Percentiles rank a stretch among this genome's conserved stretches.
Evolutionary conservation across 139 green algal genomes (phyloP).

Genomic region (Coelastrella sp.): DNA sequence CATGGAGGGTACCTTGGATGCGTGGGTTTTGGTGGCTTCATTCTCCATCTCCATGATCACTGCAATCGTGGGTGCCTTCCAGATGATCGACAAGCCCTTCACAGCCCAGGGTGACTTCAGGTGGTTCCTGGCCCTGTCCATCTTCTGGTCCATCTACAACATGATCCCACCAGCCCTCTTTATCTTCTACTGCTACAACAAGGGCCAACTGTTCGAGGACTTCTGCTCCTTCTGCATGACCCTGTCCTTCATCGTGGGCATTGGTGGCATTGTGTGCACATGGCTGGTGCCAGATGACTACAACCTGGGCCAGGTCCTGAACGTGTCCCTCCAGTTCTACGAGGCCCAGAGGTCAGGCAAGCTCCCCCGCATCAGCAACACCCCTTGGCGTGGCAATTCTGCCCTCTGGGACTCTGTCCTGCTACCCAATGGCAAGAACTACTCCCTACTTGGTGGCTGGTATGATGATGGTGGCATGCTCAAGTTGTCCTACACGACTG

Average conservation of each 20-base stretch:
- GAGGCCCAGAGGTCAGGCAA: slow-evolving; percentile 51
- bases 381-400: slow-evolving; percentile 48
- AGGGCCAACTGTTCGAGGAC: slow-evolving; percentile 54
- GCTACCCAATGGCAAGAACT: slow-evolving; percentile 50
- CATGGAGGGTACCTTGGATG: slow-evolving; percentile 53
- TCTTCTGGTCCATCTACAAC: slow-evolving; percentile 58
- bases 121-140: slow-evolving; percentile 51
- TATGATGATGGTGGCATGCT: slow-evolving; percentile 54
- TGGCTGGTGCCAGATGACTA: slow-evolving; percentile 56
- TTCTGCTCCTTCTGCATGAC: slow-evolving; percentile 55
- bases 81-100: slow-evolving; percentile 57
- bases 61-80: slow-evolving; percentile 40
- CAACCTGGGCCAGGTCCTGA: slow-evolving; percentile 52
- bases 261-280: slow-evolving; percentile 49
- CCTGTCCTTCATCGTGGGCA: slow-evolving; percentile 47
- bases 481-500: slow-evolving; percentile 52
- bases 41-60: slow-evolving; percentile 53
- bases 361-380: slow-evolving; percentile 50
- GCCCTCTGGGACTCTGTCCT: slow-evolving; percentile 52
- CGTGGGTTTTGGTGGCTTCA: slow-evolving; percentile 46
- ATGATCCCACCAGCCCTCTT: slow-evolving; percentile 53
- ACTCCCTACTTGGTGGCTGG: slow-evolving; percentile 49
- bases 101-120: slow-evolving; percentile 56
- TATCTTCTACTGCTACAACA: slow-evolving; percentile 60
- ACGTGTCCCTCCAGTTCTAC: slow-evolving; percentile 57